phyloP scores from a whole-genome alignment of 2,329 filamentous ascomycete species.

The Fusarium temperatum region DNA sequence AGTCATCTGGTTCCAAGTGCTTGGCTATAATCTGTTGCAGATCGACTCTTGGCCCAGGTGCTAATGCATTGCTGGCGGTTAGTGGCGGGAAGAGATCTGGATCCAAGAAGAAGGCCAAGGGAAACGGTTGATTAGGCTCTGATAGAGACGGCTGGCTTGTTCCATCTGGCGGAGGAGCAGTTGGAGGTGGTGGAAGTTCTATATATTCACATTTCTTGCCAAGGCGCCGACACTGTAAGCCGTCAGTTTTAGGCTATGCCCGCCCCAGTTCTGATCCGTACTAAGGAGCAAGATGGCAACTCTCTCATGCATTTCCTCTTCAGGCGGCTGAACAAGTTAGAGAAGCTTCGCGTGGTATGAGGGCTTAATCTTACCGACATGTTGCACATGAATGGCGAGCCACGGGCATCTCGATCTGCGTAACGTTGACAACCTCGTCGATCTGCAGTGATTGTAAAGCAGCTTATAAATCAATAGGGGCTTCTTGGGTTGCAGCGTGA shows the following conservation, averaged over 20 bases:
- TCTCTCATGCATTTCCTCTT: slow-evolving; percentile 8
- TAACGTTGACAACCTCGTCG: background rate
- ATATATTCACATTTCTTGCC: slow-evolving; percentile 3
- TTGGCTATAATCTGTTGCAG: background rate
- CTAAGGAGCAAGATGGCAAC: background rate
- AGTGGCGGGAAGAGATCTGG: background rate
- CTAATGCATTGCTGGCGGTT: background rate
- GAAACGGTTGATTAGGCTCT: background rate
- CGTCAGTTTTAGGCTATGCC: background rate
- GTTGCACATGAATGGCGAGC: background rate
- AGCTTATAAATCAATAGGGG: background rate
- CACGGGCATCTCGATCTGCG: background rate
- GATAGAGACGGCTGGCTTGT: background rate
- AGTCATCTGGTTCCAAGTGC: background rate
- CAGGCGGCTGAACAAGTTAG: background rate
- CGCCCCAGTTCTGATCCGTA: background rate
- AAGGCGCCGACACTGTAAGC: background rate
- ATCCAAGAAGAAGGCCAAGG: background rate
- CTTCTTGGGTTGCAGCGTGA: background rate
- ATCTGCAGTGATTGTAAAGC: background rate
- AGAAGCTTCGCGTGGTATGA: background rate
- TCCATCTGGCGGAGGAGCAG: background rate
- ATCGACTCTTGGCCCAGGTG: background rate
- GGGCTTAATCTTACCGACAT: background rate
- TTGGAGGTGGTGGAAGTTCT: background rate